Percentiles rank a stretch among this genome's conserved stretches.
phyloP scores from a whole-genome alignment of 2,329 filamentous ascomycete genomes.

The Leptographium flavum region DNA sequence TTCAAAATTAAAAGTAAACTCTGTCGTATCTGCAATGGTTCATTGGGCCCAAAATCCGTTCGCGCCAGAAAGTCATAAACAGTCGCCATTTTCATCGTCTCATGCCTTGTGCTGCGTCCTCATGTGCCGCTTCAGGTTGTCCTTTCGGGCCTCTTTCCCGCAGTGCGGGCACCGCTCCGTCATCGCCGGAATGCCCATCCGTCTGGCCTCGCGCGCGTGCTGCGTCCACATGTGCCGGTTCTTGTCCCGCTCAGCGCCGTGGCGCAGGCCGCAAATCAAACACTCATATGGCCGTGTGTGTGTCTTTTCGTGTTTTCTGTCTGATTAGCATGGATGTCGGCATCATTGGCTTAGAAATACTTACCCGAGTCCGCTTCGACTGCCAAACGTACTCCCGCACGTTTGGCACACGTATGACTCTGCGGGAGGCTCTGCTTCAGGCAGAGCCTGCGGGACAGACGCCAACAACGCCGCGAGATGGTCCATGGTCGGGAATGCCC shows the following conservation, averaged over 20 bases:
- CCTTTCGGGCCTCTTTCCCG: neutral
- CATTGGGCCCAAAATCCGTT: too few species aligned
- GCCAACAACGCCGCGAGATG: too few species aligned
- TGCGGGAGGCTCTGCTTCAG: neutral
- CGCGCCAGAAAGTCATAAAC: neutral
- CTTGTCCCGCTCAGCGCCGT: neutral
- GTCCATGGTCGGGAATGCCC: too few species aligned
- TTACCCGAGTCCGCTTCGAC: neutral
- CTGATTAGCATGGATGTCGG: too few species aligned
- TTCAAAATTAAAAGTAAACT: too few species aligned
- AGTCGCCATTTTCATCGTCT: neutral
- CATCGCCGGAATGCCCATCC: neutral
- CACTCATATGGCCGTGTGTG: neutral
- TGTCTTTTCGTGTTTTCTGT: neutral
- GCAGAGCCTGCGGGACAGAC: too few species aligned
- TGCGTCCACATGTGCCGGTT: neutral
- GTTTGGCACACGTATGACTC: neutral
- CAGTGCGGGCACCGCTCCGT: neutral
- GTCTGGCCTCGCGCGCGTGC: neutral
- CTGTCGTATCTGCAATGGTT: too few species aligned
- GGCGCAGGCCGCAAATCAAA: neutral
- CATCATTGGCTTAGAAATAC: too few species aligned
- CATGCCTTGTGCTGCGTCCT: neutral
- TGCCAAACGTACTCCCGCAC: neutral
- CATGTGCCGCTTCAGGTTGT: neutral